phyloP scores from a whole-genome alignment of 140 eudicot genomes.

The Artemisia princeps region DNA sequence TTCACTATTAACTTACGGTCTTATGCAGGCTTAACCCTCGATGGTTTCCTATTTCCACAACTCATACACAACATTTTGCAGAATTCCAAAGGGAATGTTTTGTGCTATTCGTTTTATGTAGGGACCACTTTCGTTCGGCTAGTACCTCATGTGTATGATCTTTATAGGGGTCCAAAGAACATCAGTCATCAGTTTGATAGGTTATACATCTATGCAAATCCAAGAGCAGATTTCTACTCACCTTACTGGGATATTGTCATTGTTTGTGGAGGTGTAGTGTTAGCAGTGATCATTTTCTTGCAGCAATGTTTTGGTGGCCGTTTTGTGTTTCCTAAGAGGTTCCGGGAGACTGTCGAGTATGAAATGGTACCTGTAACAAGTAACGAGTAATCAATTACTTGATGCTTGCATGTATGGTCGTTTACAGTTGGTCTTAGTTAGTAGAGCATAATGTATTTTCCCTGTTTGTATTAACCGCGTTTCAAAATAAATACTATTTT shows the following conservation, averaged over 20 bases:
- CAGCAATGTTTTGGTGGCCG: slow-evolving; percentile 69
- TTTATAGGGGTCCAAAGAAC: slow-evolving; percentile 33
- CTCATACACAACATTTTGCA: slow-evolving; percentile 41
- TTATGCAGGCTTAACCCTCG: slow-evolving; percentile 52
- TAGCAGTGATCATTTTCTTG: slow-evolving; percentile 41
- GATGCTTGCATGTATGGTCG: slow-evolving; percentile 7
- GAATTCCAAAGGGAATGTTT: slow-evolving; percentile 34
- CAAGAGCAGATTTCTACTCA: slow-evolving; percentile 44
- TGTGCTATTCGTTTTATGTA: slow-evolving; percentile 36
- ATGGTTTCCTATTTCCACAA: slow-evolving; percentile 66
- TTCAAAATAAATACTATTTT: too few species aligned
- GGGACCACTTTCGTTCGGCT: slow-evolving; percentile 55
- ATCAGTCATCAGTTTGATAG: slow-evolving; percentile 26
- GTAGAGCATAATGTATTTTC: neutral
- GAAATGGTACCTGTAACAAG: slow-evolving; percentile 37
- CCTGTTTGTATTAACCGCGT: neutral
- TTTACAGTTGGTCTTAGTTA: neutral
- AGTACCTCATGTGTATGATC: slow-evolving; percentile 62
- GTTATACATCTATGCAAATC: slow-evolving; percentile 43
- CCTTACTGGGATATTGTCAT: slow-evolving; percentile 50
- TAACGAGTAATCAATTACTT: slow-evolving; percentile 5
- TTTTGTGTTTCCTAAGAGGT: slow-evolving; percentile 39
- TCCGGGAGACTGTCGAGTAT: slow-evolving; percentile 31
- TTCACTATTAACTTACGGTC: slow-evolving; percentile 33
- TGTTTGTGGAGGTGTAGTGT: slow-evolving; percentile 35